These are phyloP conservation scores for Sporothrix humicola DNA, from an alignment of 2,329 filamentous ascomycete genomes.

Conservation along the genomic window DNA sequence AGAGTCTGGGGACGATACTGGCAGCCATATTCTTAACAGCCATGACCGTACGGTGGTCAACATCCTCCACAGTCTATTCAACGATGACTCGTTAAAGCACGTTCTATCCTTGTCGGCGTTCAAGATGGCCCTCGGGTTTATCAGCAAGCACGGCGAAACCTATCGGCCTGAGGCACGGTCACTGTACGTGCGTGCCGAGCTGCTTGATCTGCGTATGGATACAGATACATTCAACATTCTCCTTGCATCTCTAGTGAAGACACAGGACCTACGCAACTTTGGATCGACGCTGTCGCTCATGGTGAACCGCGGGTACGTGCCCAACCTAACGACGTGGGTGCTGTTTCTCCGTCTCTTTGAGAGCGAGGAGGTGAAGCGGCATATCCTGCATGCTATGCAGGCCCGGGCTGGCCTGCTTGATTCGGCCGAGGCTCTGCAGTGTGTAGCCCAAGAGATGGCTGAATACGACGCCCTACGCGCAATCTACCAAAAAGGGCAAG, in stretches of 20 bases:
- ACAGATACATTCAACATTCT: slow-evolving; percentile 57
- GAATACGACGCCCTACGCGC: slow-evolving; percentile 52
- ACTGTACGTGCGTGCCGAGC: slow-evolving; percentile 49
- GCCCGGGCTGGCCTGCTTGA: slow-evolving; percentile 50
- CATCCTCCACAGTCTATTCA: slow-evolving; percentile 50
- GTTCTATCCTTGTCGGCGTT: slow-evolving; percentile 50
- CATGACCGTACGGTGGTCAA: slow-evolving; percentile 48
- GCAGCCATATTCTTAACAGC: slow-evolving; percentile 21
- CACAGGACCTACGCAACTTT: slow-evolving; percentile 53
- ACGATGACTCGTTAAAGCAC: slow-evolving; percentile 44
- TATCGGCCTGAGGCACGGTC: slow-evolving; percentile 41
- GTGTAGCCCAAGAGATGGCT: slow-evolving; percentile 53
- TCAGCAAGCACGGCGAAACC: slow-evolving; percentile 43
- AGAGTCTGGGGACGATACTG: too few relatives aligned
- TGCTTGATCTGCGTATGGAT: slow-evolving; percentile 51
- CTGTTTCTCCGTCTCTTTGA: slow-evolving; percentile 60
- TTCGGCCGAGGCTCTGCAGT: slow-evolving; percentile 45
- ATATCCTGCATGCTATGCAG: slow-evolving; percentile 56
- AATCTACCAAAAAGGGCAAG: slow-evolving; percentile 3
- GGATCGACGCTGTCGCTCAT: slow-evolving; percentile 50
- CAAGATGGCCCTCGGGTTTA: slow-evolving; percentile 53
- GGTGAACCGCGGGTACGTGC: slow-evolving; percentile 47
- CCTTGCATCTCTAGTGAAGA: slow-evolving; percentile 49
- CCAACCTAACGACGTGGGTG: slow-evolving; percentile 56
- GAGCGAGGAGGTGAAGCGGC: slow-evolving; percentile 60